Conservation (phyloP, 208 protist species). For the Crithidia fasciculata region DNA sequence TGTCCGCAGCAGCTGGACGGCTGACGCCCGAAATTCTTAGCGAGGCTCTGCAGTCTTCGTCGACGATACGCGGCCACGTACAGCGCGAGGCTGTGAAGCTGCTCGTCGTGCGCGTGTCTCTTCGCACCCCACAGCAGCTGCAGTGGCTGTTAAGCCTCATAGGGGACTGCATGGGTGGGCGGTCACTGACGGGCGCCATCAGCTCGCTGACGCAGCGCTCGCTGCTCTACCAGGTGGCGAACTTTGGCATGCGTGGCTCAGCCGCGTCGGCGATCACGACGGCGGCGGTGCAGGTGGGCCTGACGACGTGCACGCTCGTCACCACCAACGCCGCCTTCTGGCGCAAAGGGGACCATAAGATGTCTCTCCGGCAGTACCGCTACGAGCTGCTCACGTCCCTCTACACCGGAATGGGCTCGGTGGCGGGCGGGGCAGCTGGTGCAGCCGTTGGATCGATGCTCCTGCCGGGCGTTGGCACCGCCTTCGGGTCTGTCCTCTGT, state of each 20-base stretch:
- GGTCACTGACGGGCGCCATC: constrained; percentile 36
- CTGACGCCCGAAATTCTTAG: constrained; percentile 56
- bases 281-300: constrained; percentile 43
- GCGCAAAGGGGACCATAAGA: constrained; percentile 26
- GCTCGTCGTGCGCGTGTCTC: constrained; percentile 43
- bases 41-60: constrained; percentile 48
- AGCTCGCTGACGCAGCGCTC: constrained; percentile 43
- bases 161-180: constrained; percentile 19
- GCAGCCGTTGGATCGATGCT: constrained; percentile 54
- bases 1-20: constrained; percentile 32
- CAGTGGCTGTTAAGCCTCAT: constrained; percentile 39
- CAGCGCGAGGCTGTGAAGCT: constrained; percentile 53
- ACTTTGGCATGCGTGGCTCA: constrained; percentile 51
- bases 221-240: constrained; percentile 54
- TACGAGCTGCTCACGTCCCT: constrained; percentile 61
- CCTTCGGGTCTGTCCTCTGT: constrained; percentile 52
- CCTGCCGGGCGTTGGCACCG: constrained; percentile 75
- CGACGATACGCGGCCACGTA: constrained; percentile 48
- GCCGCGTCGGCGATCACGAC: constrained; percentile 57
- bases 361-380: constrained; percentile 54
- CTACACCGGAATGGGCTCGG: constrained; percentile 33
- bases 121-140: constrained; percentile 36
- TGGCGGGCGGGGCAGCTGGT: constrained; percentile 57
- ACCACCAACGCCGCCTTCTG: constrained; percentile 40
- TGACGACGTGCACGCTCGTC: constrained; percentile 44